Evolutionary conservation across 1,284 basidiomycete species (phyloP).

Genomic region (Ustilago loliicola): DNA sequence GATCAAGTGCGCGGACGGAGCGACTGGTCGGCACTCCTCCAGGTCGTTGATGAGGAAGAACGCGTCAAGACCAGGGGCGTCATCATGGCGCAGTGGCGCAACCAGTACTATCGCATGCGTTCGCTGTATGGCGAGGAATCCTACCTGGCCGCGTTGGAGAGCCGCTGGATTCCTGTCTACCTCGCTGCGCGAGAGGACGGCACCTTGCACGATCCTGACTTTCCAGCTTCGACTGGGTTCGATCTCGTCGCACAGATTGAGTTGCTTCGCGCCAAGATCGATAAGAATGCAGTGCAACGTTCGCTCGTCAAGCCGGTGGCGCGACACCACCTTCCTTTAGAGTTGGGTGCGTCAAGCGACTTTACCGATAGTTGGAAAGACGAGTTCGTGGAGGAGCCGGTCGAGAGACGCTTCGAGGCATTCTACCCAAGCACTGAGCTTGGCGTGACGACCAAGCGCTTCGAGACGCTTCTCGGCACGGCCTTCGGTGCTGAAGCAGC

Average conservation of each 20-base stretch:
- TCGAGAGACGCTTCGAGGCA: slow-evolving; percentile 27
- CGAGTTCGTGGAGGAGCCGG: slow-evolving; percentile 24
- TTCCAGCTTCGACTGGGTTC: slow-evolving; percentile 79
- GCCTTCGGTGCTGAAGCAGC: slow-evolving; percentile 19
- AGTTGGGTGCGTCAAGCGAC: slow-evolving; percentile 14
- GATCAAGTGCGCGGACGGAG: slow-evolving; percentile 77
- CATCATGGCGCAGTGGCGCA: slow-evolving; percentile 72
- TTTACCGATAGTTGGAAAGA: slow-evolving; percentile 51
- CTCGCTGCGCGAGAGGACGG: slow-evolving; percentile 78
- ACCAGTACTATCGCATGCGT: slow-evolving; percentile 76
- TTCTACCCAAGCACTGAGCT: slow-evolving; percentile 26
- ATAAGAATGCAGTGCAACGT: slow-evolving; percentile 77
- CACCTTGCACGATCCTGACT: slow-evolving; percentile 80
- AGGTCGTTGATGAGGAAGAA: slow-evolving; percentile 72
- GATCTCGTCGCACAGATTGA: slow-evolving; percentile 79
- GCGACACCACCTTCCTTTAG: slow-evolving; percentile 37
- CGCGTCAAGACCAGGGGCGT: slow-evolving; percentile 78
- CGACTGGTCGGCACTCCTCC: slow-evolving; percentile 80
- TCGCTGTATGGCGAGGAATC: slow-evolving; percentile 78
- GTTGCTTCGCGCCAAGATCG: slow-evolving; percentile 82
- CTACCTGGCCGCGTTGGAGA: slow-evolving; percentile 83
- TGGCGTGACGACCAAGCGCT: slow-evolving; percentile 33
- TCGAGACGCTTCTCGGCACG: slow-evolving; percentile 31
- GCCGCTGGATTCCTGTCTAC: slow-evolving; percentile 85
- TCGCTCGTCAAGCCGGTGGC: slow-evolving; percentile 44